phyloP scores from a whole-genome alignment of 129 eudicot genomes.

The Flaveria sonorensis region DNA sequence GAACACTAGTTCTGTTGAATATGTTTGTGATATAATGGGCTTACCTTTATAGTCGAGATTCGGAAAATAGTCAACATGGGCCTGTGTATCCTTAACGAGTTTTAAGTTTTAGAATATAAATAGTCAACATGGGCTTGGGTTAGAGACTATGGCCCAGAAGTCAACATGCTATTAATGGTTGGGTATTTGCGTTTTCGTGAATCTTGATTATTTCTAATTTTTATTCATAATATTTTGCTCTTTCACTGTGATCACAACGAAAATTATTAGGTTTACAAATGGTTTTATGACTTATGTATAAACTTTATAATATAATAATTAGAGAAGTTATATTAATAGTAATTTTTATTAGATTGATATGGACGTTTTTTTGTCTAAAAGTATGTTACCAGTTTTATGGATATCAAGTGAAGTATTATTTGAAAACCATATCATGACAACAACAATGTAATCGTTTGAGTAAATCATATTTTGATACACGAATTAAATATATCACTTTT shows the following conservation, averaged over 20 bases:
- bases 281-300: too few species aligned
- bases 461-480: background rate
- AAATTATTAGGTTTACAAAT: too few species aligned
- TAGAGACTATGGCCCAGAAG: background rate
- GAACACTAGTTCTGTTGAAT: background rate
- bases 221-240: too few species aligned
- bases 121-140: background rate
- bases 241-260: too few species aligned
- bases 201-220: too few species aligned
- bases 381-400: background rate
- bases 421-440: background rate
- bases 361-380: background rate
- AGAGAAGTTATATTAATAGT: too few species aligned
- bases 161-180: background rate
- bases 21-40: background rate
- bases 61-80: background rate
- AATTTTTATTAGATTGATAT: background rate
- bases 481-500: background rate
- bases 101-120: background rate
- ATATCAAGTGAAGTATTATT: background rate
- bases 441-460: background rate
- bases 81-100: background rate
- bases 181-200: background rate
- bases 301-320: too few species aligned
- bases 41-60: background rate